Conservation (phyloP, 176 grass and related monocot species). For the Rhynchospora breviuscula region DNA sequence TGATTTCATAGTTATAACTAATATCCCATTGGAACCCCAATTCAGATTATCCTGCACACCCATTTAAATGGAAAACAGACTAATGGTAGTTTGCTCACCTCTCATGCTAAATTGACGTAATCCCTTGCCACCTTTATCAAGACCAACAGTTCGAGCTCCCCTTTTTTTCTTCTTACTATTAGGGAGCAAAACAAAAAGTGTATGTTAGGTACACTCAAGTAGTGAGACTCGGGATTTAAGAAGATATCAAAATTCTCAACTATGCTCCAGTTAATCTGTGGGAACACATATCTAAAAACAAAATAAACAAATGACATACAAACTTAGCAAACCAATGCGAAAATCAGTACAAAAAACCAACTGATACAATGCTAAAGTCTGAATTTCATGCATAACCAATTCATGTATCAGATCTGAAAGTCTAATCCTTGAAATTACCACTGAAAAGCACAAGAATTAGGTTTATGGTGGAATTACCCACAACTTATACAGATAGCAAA, state of each 20-base stretch:
- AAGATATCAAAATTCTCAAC: constrained; percentile 7
- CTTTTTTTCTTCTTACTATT: constrained; percentile 94
- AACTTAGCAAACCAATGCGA: constrained; percentile 6
- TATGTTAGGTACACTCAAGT: neutral
- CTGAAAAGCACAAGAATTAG: neutral
- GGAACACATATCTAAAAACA: neutral
- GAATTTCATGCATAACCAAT: no score
- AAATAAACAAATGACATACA: constrained; percentile 15
- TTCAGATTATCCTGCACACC: neutral
- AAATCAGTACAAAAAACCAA: neutral
- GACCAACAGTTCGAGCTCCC: constrained; percentile 48
- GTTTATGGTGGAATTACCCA: neutral
- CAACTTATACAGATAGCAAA: neutral
- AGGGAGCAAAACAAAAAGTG: neutral
- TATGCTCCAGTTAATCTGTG: constrained; percentile 11
- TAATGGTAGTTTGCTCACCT: constrained; percentile 32
- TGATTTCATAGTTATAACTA: no score
- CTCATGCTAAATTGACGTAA: constrained; percentile 98
- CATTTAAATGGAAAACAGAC: neutral
- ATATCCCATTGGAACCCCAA: no score
- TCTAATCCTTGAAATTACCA: neutral
- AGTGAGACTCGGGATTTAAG: neutral
- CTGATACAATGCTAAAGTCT: neutral
- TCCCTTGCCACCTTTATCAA: constrained; percentile 87
- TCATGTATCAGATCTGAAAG: neutral